Conservation (phyloP, 106 monocot species). For the Dendrobium officinale region DNA sequence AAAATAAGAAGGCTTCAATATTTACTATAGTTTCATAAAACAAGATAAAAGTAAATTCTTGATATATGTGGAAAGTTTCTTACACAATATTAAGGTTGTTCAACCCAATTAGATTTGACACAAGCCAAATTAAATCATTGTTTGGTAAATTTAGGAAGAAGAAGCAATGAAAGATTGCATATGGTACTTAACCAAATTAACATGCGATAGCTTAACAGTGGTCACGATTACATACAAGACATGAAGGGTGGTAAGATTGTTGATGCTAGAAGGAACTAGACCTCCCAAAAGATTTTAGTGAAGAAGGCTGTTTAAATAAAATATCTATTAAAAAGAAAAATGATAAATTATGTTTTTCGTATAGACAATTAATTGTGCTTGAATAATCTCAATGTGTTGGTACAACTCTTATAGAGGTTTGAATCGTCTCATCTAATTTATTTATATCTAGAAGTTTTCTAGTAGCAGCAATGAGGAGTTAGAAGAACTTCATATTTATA, state of each 20-base stretch:
- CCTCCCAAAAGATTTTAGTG: slow-evolving; percentile 11
- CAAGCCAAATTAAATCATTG: slow-evolving; percentile 6
- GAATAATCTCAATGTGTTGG: slow-evolving; percentile 7
- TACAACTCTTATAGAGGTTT: slow-evolving; percentile 6
- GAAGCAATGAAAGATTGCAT: background rate
- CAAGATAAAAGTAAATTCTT: background rate
- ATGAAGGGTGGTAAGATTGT: slow-evolving; percentile 13
- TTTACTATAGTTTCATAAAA: background rate
- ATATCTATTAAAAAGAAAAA: background rate
- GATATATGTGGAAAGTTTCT: background rate
- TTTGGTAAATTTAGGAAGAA: slow-evolving; percentile 12
- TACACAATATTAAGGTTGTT: slow-evolving; percentile 24
- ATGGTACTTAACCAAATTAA: background rate
- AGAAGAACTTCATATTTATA: slow-evolving; percentile 1
- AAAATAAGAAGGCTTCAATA: slow-evolving; percentile 26
- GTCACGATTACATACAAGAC: slow-evolving; percentile 9
- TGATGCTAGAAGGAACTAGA: slow-evolving; percentile 18
- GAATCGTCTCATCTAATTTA: slow-evolving; percentile 13
- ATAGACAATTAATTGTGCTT: background rate
- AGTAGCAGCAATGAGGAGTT: background rate
- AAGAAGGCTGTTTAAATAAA: slow-evolving; percentile 7
- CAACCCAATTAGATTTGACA: slow-evolving; percentile 37
- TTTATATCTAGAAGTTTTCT: slow-evolving; percentile 18
- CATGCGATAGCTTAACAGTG: background rate
- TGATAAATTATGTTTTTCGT: background rate